Conservation (phyloP, 257 asterid genomes). For the Cynanchum wilfordii region DNA sequence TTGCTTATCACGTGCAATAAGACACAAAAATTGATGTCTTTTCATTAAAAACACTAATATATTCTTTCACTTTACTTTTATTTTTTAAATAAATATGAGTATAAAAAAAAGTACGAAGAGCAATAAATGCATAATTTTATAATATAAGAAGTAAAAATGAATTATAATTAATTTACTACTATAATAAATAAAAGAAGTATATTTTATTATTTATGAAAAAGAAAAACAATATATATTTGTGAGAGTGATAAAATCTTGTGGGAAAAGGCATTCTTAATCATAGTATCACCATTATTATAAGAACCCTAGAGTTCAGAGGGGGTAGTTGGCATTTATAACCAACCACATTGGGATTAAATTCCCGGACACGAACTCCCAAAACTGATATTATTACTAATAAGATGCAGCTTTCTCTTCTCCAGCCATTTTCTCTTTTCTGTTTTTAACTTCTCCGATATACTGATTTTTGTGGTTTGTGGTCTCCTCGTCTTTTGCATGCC, state of each 20-base stretch:
- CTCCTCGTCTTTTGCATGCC: neutral
- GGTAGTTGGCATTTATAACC: constrained; percentile 14
- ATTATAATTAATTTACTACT: too few species aligned
- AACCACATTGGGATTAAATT: neutral
- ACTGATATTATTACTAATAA: neutral
- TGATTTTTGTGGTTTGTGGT: neutral
- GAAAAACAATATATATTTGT: too few species aligned
- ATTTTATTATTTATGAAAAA: too few species aligned
- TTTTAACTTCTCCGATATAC: neutral
- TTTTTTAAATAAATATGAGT: too few species aligned
- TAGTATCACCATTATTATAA: neutral
- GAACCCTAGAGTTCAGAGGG: neutral
- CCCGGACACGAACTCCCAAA: neutral
- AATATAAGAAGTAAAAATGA: too few species aligned
- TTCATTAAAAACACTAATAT: too few species aligned
- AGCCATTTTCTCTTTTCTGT: neutral
- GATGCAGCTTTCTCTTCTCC: neutral
- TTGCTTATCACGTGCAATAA: too few species aligned
- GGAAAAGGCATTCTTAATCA: constrained; percentile 10
- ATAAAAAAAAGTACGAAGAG: too few species aligned
- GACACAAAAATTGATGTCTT: too few species aligned
- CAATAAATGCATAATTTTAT: too few species aligned
- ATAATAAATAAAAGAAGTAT: too few species aligned
- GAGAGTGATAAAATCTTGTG: neutral
- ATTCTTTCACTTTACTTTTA: too few species aligned